Evolutionary conservation across 2,329 filamentous ascomycete species (phyloP), one percentile per base, ranked within the genome.

Genomic region (Thielaviopsis ethacetica): DNA sequence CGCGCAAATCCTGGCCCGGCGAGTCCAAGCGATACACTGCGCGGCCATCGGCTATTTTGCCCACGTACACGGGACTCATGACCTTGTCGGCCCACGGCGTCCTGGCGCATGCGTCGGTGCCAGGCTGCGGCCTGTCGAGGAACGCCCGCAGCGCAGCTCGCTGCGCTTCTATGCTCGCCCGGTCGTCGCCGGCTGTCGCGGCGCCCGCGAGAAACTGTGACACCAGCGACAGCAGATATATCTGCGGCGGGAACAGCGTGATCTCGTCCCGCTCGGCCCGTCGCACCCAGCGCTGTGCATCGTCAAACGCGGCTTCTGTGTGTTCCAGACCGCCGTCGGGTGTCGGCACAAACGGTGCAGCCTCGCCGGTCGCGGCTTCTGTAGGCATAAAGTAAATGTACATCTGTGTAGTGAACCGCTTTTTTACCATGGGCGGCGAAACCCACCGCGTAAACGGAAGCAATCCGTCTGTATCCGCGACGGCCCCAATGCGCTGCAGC

Each of bases 361-460:
- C 47, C 2, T 44, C 54, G 3, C 78, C 78, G 2, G 70, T 67
- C 1, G 71, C 66, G 53, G 67, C 61, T 56, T 65, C 65, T 1
- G 69, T 71, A 0, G 90, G 90, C 2, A 96, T 77, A 70, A 94
- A 84, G 71, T 95, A 95, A 12, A 97, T 70, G 71, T 97, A 98
- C 91, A 97, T 97, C 68, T 96, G 91, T 0, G 91, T 96, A 0
- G 87, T 88, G 72, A 94, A 98, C 53, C 93, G 80, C 65, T 84
- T 88, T 0, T 83, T 79, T 1, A 85, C 73, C 62, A 80, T 82
- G 0, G 75, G 71, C 0, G 91, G 91, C 2, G 93, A 97, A 59
- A 97, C 78, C 93, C 93, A 97, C 58, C 88, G 81, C 0, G 91
- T 95, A 67, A 95, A 96, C 0, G 91, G 89, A 7, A 88, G 73